A percentile compares a stretch with the other conserved stretches of the same genome.
phyloP scores from a whole-genome alignment of 192 early-diverging fungal genomes.

The Nowakowskiella sp. region DNA sequence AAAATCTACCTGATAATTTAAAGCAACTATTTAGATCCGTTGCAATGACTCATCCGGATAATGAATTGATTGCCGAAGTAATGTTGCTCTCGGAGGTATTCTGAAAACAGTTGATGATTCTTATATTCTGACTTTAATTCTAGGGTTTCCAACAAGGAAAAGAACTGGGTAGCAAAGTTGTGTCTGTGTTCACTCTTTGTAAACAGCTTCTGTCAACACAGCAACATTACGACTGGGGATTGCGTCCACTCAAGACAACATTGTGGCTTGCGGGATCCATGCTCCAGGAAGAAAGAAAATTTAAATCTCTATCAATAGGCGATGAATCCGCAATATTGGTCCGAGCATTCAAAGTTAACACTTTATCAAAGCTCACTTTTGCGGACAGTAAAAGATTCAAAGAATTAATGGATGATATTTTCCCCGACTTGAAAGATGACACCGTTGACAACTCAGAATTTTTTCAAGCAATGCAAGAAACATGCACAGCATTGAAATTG shows the following conservation, averaged over 20 bases:
- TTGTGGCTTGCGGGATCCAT: slow-evolving; percentile 41
- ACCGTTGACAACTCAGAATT: slow-evolving; percentile 42
- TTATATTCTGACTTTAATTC: too few species aligned
- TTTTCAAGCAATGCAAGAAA: slow-evolving; percentile 30
- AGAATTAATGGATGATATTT: slow-evolving; percentile 44
- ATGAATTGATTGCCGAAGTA: slow-evolving; percentile 52
- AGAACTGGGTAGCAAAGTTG: slow-evolving; percentile 48
- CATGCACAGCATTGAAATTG: slow-evolving; percentile 38
- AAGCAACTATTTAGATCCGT: slow-evolving; percentile 54
- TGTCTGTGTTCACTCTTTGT: slow-evolving; percentile 47
- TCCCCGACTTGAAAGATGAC: slow-evolving; percentile 36
- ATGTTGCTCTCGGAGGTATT: slow-evolving; percentile 53
- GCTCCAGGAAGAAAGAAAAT: slow-evolving; percentile 38
- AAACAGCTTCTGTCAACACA: slow-evolving; percentile 43
- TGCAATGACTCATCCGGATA: slow-evolving; percentile 56
- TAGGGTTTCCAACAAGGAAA: slow-evolving; percentile 48
- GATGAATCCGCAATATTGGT: slow-evolving; percentile 39
- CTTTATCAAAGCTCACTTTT: slow-evolving; percentile 49
- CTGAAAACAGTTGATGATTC: too few species aligned
- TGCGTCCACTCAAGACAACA: slow-evolving; percentile 47
- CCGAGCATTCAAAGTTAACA: slow-evolving; percentile 48
- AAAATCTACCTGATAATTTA: slow-evolving; percentile 53
- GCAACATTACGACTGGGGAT: slow-evolving; percentile 56
- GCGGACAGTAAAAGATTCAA: slow-evolving; percentile 38
- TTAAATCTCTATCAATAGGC: too few species aligned